These are phyloP conservation scores for Hysterangium stoloniferum DNA, from an alignment of 768 basidiomycete genomes.

Conservation along the genomic window DNA sequence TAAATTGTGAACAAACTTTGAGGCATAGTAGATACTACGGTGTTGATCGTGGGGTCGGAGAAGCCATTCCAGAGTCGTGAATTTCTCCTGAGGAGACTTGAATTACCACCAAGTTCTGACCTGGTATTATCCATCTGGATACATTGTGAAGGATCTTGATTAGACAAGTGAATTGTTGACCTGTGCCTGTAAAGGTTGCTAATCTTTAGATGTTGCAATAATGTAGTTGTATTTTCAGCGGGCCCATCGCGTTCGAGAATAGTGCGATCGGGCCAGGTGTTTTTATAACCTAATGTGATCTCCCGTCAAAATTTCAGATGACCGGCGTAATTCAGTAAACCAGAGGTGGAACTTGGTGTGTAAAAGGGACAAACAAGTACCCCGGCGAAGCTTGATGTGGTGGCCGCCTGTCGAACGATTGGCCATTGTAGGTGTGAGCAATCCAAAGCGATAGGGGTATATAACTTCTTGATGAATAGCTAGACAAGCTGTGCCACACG, in stretches of 20 bases:
- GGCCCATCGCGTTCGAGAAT: constrained; percentile 1
- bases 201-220: too few relatives aligned
- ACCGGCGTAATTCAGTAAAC: not conserved
- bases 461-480: not conserved
- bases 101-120: not conserved
- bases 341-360: not conserved
- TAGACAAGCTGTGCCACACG: not conserved
- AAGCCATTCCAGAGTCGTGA: not conserved
- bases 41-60: not conserved
- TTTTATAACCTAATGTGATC: not conserved
- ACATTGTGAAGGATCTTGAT: not conserved
- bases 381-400: not conserved
- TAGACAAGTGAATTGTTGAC: not conserved
- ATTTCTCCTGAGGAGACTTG: not conserved
- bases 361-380: not conserved
- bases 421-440: not conserved
- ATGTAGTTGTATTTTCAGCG: not conserved
- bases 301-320: not conserved
- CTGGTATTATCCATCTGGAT: not conserved
- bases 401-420: not conserved
- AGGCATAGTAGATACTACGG: not conserved
- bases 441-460: not conserved
- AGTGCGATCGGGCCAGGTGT: not conserved
- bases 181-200: not conserved
- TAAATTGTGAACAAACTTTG: too few relatives aligned